phyloP scores from a whole-genome alignment of 768 basidiomycete species.

The Psilocybe sp. region DNA sequence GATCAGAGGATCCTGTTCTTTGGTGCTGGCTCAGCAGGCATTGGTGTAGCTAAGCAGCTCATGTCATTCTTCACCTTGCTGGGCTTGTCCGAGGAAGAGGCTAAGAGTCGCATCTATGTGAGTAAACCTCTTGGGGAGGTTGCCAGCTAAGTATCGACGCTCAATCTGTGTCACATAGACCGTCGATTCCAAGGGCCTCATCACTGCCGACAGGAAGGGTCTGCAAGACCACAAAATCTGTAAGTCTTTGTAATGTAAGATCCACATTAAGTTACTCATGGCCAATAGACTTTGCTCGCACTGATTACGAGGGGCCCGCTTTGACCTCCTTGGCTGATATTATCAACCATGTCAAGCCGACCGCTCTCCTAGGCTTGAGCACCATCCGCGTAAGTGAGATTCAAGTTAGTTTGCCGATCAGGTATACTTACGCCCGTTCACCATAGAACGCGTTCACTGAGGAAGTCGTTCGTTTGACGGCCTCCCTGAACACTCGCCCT shows the following conservation, averaged over 20 bases:
- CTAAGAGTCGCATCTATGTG: slow-evolving; percentile 65
- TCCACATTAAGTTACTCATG: slow-evolving; percentile 37
- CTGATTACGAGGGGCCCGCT: slow-evolving; percentile 63
- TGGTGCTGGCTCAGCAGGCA: slow-evolving; percentile 87
- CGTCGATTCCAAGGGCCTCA: slow-evolving; percentile 75
- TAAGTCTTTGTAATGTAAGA: slow-evolving; percentile 19
- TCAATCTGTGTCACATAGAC: slow-evolving; percentile 37
- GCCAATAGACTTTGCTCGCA: slow-evolving; percentile 66
- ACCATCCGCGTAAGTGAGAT: slow-evolving; percentile 41
- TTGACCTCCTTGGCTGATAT: slow-evolving; percentile 63
- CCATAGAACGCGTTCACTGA: slow-evolving; percentile 59
- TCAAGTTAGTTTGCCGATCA: not conserved
- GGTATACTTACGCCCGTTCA: slow-evolving; percentile 9
- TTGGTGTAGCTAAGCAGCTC: slow-evolving; percentile 85
- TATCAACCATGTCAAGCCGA: slow-evolving; percentile 69
- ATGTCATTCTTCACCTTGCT: slow-evolving; percentile 77
- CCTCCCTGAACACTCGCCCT: slow-evolving; percentile 60
- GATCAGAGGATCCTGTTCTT: slow-evolving; percentile 87
- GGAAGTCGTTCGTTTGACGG: slow-evolving; percentile 62
- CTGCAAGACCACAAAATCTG: slow-evolving; percentile 76
- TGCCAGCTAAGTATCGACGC: slow-evolving; percentile 6
- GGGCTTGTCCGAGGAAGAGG: slow-evolving; percentile 65
- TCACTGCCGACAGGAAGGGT: slow-evolving; percentile 64
- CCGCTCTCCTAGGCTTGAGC: slow-evolving; percentile 73
- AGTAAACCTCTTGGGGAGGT: slow-evolving; percentile 14